Percentiles rank a stretch among this genome's conserved stretches.
phyloP scores from a whole-genome alignment of 768 basidiomycete genomes.

The Leccinellum rugosiceps region DNA sequence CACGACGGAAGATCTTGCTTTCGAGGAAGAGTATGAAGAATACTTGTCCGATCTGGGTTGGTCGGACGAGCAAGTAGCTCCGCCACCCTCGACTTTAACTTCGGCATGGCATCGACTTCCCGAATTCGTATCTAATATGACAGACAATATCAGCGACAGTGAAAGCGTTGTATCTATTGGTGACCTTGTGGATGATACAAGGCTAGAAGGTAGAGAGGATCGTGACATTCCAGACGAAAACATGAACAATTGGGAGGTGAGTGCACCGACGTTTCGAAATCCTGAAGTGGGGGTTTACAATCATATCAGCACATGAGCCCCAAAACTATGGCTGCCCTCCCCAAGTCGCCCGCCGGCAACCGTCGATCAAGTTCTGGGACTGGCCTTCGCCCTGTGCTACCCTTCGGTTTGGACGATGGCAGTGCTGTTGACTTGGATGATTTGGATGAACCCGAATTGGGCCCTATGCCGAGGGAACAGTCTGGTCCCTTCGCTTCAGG shows the following conservation, averaged over 20 bases:
- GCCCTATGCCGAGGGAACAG: constrained; percentile 73
- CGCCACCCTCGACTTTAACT: constrained; percentile 30
- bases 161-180: constrained; percentile 92
- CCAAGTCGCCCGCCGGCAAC: constrained; percentile 82
- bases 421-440: constrained; percentile 71
- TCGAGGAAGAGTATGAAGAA: constrained; percentile 96
- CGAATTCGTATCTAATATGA: constrained; percentile 72
- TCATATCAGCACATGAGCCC: constrained; percentile 85
- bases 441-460: constrained; percentile 69
- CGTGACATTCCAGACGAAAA: constrained; percentile 71
- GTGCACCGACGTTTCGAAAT: constrained; percentile 19
- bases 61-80: constrained; percentile 53
- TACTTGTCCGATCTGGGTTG: constrained; percentile 86
- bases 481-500: constrained; percentile 73
- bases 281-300: background rate
- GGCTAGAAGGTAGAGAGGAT: constrained; percentile 64
- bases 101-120: constrained; percentile 86
- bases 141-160: constrained; percentile 89
- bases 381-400: constrained; percentile 78
- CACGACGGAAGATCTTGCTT: constrained; percentile 90
- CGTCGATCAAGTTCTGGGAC: constrained; percentile 82
- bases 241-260: constrained; percentile 94
- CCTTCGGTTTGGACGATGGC: constrained; percentile 73
- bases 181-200: constrained; percentile 77
- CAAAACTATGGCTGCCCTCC: constrained; percentile 88